Conservation (phyloP, 345 rosid genomes). For the Zanthoxylum bungeanum region DNA sequence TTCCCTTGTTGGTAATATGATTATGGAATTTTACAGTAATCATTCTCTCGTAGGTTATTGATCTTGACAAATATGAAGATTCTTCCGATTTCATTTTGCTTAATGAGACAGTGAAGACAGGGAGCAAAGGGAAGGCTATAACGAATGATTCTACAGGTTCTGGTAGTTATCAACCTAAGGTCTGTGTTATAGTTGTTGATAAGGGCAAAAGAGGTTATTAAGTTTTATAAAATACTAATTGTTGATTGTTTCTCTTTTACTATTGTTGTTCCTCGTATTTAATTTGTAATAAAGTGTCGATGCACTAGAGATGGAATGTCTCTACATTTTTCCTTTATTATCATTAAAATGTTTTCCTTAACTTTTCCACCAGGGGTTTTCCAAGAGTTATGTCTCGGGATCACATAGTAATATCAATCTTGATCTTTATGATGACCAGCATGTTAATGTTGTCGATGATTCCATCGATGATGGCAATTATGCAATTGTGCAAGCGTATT, state of each 20-base stretch:
- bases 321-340: not conserved
- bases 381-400: constrained; percentile 24
- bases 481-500: constrained; percentile 58
- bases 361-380: constrained; percentile 10
- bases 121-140: constrained; percentile 64
- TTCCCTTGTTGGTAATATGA: not conserved
- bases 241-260: constrained; percentile 2
- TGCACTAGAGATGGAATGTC: not conserved
- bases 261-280: not conserved
- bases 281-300: not conserved
- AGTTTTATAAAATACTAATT: not conserved
- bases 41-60: constrained; percentile 46
- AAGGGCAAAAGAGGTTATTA: not conserved
- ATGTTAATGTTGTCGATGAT: constrained; percentile 31
- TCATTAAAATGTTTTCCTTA: not conserved
- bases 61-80: constrained; percentile 54
- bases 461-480: constrained; percentile 43
- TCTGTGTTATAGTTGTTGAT: not conserved
- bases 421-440: constrained; percentile 38
- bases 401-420: constrained; percentile 32
- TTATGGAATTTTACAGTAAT: not conserved
- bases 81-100: constrained; percentile 33
- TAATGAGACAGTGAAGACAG: constrained; percentile 33
- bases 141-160: constrained; percentile 25
- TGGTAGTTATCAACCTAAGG: constrained; percentile 25